Base-by-base conservation (phyloP, 805 yeast species). In the Wickerhamiella alocasiicola region DNA sequence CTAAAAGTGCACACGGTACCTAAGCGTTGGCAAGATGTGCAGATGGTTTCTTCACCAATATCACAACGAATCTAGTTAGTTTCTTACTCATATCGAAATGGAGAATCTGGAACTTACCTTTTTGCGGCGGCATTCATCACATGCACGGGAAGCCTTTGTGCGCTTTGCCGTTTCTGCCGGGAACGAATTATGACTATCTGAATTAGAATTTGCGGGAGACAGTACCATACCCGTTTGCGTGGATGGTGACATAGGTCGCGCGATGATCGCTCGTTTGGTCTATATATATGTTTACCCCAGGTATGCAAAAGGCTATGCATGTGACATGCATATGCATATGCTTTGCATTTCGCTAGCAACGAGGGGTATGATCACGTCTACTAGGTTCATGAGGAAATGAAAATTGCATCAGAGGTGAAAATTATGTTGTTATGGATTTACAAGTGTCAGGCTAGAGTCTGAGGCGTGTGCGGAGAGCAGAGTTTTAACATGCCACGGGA, bases 1-100 rank as follows among this genome's bases (percentile, higher is more conserved):
- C 71, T 64, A 49, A 74, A 74, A 6, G 74, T 62, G 57, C 81
- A 74, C 20, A 56, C 57, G 21, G 70, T 76, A 47, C 66, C 66
- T 32, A 67, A 63, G 39, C 73, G 68, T 16, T 58, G 52, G 56
- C 81, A 74, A 42, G 72, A 70, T 23, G 69, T 61, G 56, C 81
- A 74, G 12, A 54, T 48, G 4, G 49, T 36, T 15, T 47, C 51
- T 20, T 53, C 55, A 23, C 55, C 59, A 20, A 54, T 53, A 35
- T 64, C 68, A 46, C 68, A 64, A 20, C 68, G 61, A 35, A 64
- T 64, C 62, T 62, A 41, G 36, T 32, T 32, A 32, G 36, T 32
- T 9, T 41, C 39, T 29, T 46, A 43, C 34, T 24, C 25, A 36
- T 18, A 3, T 9, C 12, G 31, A n/a, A 6, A 13, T 13, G 15